Evolutionary conservation across 139 green algal genomes (phyloP).

Genomic region (Mesotaenium endlicherianum): DNA sequence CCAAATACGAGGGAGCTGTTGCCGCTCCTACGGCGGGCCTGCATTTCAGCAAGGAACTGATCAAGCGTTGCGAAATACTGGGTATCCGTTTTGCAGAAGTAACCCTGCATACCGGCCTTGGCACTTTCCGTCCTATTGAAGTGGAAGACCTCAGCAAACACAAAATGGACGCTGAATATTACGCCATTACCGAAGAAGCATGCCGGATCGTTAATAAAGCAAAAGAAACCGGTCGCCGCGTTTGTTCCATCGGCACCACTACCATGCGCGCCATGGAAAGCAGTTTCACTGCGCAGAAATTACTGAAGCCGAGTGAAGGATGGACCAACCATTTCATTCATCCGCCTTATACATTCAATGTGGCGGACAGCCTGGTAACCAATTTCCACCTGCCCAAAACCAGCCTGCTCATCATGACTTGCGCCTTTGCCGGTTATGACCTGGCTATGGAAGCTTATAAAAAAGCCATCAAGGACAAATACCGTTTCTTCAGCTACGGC

Average conservation of each 20-base stretch:
- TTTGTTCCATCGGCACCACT: neutral
- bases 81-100: neutral
- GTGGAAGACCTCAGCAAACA: neutral
- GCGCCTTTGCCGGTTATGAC: too few species aligned
- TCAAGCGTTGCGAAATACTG: neutral
- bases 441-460: too few species aligned
- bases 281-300: too few species aligned
- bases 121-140: neutral
- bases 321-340: too few species aligned
- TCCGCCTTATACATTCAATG: too few species aligned
- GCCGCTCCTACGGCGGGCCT: neutral
- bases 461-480: too few species aligned
- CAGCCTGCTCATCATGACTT: too few species aligned
- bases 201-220: neutral
- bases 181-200: neutral
- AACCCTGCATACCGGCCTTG: neutral
- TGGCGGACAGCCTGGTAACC: too few species aligned
- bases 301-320: too few species aligned
- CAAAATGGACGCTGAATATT: neutral
- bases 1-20: neutral
- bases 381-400: too few species aligned
- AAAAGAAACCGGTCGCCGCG: neutral
- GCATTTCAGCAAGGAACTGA: neutral
- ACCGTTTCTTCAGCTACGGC: too few species aligned
- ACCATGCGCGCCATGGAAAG: neutral